Conservation (phyloP, 495 filamentous ascomycete species). For the Pseudevernia furfuracea region DNA sequence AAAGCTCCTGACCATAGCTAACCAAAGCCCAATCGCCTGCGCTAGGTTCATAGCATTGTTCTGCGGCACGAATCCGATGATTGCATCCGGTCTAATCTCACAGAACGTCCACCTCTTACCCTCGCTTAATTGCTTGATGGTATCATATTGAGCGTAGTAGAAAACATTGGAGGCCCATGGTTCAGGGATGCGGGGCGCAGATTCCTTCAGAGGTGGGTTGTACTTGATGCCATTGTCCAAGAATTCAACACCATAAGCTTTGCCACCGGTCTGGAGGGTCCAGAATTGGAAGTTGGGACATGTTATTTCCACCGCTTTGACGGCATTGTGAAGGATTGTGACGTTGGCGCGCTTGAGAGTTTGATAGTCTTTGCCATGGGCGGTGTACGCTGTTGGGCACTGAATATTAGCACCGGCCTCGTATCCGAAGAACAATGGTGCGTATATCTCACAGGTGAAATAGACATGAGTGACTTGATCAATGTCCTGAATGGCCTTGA, state of each 20-base stretch:
- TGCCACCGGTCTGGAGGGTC: constrained; percentile 39
- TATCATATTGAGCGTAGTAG: constrained; percentile 42
- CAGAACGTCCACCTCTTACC: constrained; percentile 40
- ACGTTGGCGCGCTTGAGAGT: constrained; percentile 29
- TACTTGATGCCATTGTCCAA: constrained; percentile 27
- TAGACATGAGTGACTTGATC: constrained; percentile 10
- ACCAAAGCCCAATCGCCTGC: constrained; percentile 36
- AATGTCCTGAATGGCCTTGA: constrained; percentile 26
- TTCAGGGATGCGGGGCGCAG: constrained; percentile 36
- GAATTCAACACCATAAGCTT: constrained; percentile 39
- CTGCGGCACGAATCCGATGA: constrained; percentile 39
- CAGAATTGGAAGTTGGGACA: constrained; percentile 34
- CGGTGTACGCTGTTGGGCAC: constrained; percentile 23
- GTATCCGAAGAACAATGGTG: background rate
- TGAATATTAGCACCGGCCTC: background rate
- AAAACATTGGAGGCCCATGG: constrained; percentile 40
- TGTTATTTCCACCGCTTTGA: constrained; percentile 28
- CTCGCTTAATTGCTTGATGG: constrained; percentile 30
- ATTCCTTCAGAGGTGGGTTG: constrained; percentile 35
- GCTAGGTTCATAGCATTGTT: constrained; percentile 39
- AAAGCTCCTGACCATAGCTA: constrained; percentile 32
- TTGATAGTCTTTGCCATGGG: constrained; percentile 23
- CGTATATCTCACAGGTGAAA: background rate
- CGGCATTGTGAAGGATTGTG: constrained; percentile 27
- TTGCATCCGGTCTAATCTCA: constrained; percentile 41